Conservation (phyloP, 495 filamentous ascomycete species). For the Tirmania nivea region DNA sequence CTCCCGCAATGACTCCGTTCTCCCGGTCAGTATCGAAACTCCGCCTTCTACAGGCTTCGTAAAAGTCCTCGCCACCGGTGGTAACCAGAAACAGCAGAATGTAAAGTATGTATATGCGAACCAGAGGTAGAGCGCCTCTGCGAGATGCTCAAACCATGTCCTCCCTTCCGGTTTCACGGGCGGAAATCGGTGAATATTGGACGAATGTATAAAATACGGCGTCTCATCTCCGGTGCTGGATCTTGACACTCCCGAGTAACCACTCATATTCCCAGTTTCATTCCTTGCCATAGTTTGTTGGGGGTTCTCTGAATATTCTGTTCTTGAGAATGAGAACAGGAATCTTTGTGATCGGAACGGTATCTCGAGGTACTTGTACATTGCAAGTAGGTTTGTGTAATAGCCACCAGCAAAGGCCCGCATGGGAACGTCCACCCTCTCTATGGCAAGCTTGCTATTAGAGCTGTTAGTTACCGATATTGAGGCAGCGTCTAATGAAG, state of each 20-base stretch:
- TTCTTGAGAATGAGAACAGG: constrained; percentile 23
- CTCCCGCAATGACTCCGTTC: constrained; percentile 22
- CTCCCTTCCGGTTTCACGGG: constrained; percentile 16
- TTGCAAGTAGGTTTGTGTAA: constrained; percentile 29
- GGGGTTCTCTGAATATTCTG: not conserved
- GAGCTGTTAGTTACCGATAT: constrained; percentile 11
- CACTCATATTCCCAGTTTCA: no score
- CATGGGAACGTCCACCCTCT: constrained; percentile 35
- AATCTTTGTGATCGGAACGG: constrained; percentile 27
- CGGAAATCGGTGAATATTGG: constrained; percentile 28
- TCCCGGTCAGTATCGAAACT: not conserved
- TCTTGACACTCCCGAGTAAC: no score
- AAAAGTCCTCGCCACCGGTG: constrained; percentile 8
- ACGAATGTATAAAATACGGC: constrained; percentile 26
- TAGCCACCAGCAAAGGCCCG: constrained; percentile 33
- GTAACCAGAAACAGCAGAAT: constrained; percentile 26
- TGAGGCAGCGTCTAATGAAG: constrained; percentile 26
- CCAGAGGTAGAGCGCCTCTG: not conserved
- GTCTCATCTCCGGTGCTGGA: not conserved
- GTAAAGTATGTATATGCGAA: constrained; percentile 28
- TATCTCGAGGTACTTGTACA: constrained; percentile 33
- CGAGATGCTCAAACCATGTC: constrained; percentile 1
- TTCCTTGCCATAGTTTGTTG: not conserved
- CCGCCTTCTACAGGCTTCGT: not conserved
- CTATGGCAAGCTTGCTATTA: constrained; percentile 1